Percentiles rank a stretch among this genome's conserved stretches.
Evolutionary conservation across 148 eudicot species (phyloP).

Genomic region (Dysphania ambrosioides): DNA sequence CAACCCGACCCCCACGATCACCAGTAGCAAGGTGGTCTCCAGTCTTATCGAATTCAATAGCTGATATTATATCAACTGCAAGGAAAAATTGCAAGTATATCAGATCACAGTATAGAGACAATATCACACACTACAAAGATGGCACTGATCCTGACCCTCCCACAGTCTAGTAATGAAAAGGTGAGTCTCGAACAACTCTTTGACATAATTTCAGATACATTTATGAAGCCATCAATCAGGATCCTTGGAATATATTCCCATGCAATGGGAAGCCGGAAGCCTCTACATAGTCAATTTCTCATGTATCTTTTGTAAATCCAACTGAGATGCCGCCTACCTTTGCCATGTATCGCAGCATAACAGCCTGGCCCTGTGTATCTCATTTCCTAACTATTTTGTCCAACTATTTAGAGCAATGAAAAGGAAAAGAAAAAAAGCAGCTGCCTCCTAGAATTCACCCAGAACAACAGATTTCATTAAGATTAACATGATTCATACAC

Average conservation of each 20-base stretch:
- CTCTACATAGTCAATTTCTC: not conserved
- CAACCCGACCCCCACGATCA: slow-evolving; percentile 79
- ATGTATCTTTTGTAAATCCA: not conserved
- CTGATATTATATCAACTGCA: slow-evolving; percentile 68
- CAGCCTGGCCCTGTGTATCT: not conserved
- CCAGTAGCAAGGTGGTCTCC: slow-evolving; percentile 80
- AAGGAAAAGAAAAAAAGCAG: not conserved
- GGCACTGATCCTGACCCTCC: not conserved
- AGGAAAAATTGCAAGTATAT: not conserved
- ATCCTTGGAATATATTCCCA: not conserved
- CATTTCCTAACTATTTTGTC: not conserved
- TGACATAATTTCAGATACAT: not conserved
- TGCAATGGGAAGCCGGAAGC: not conserved
- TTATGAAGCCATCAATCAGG: not conserved
- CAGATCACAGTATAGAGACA: not conserved
- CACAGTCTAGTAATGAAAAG: not conserved
- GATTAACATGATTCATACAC: not conserved
- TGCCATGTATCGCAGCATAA: not conserved
- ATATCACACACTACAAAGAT: not conserved
- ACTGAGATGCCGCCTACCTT: not conserved
- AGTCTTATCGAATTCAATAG: slow-evolving; percentile 69
- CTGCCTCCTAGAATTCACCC: not conserved
- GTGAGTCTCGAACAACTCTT: not conserved
- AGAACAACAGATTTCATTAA: not conserved
- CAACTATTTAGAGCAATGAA: not conserved